Percentiles rank a stretch among this genome's conserved stretches.
phyloP scores from a whole-genome alignment of 2,329 filamentous ascomycete species.

The Akanthomyces lecanii region DNA sequence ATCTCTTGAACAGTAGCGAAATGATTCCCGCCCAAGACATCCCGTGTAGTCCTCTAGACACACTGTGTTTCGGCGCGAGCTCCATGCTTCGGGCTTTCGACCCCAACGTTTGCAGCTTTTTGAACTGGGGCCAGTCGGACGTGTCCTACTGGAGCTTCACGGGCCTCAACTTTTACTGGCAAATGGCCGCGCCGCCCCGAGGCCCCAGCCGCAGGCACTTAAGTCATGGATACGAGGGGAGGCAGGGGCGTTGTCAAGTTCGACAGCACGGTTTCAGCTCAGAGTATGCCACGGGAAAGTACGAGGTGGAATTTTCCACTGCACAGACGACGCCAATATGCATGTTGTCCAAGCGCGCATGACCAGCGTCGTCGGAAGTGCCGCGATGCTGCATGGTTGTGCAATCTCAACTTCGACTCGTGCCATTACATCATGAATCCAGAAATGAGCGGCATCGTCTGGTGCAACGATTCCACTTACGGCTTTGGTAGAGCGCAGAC shows the following conservation, averaged over 20 bases:
- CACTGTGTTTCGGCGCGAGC: not conserved
- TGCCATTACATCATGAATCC: too few relatives aligned
- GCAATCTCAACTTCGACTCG: not conserved
- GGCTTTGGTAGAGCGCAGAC: too few relatives aligned
- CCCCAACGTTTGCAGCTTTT: conserved; percentile 14
- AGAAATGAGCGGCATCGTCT: too few relatives aligned
- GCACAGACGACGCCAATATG: not conserved
- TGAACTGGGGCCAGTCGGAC: conserved; percentile 12
- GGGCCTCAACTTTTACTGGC: not conserved
- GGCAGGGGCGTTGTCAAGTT: not conserved
- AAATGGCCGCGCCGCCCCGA: too few relatives aligned
- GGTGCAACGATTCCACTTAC: too few relatives aligned
- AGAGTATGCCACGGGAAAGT: not conserved
- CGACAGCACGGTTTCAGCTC: not conserved
- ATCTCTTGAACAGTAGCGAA: too few relatives aligned
- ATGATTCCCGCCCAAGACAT: not conserved
- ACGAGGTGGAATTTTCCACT: not conserved
- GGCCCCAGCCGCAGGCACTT: not conserved
- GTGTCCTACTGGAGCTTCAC: too few relatives aligned
- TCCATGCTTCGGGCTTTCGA: conserved; percentile 18
- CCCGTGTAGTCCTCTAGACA: not conserved
- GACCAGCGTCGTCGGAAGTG: not conserved
- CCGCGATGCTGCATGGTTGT: not conserved
- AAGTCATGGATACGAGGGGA: not conserved
- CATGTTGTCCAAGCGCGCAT: not conserved